These are phyloP conservation scores for Pseudotsuga menziesii DNA, from an alignment of 75 land plant species.

Conservation along the genomic window DNA sequence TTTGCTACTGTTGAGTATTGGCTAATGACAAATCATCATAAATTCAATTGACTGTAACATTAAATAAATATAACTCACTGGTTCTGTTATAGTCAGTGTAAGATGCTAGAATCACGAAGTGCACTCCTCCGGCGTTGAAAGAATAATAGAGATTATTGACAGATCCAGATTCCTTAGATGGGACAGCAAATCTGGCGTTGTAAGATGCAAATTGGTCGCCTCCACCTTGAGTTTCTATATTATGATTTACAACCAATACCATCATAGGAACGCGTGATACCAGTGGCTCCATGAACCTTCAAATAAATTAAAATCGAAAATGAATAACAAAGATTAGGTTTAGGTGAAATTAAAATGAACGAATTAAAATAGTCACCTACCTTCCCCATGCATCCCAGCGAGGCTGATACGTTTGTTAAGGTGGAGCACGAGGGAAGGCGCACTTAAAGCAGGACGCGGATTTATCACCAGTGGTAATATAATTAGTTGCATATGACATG, in stretches of 20 bases:
- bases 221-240: constrained; percentile 74
- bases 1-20: too few species aligned
- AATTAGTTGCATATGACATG: constrained; percentile 77
- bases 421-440: constrained; percentile 84
- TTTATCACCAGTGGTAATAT: constrained; percentile 72
- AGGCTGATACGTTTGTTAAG: constrained; percentile 89
- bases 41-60: too few species aligned
- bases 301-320: too few species aligned
- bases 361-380: constrained; percentile 15
- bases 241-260: constrained; percentile 98
- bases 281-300: constrained; percentile 84
- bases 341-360: too few species aligned
- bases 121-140: constrained; percentile 83
- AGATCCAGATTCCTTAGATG: constrained; percentile 63
- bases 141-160: constrained; percentile 75
- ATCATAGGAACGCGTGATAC: constrained; percentile 79
- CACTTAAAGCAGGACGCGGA: constrained; percentile 70
- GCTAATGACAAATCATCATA: background rate
- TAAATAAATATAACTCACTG: constrained; percentile 22
- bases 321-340: too few species aligned
- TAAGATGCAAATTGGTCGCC: constrained; percentile 68
- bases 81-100: constrained; percentile 77
- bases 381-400: constrained; percentile 98
- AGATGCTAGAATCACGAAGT: constrained; percentile 87
- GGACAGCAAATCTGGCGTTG: constrained; percentile 81